Evolutionary conservation across 164 flowering plant genomes (phyloP).

Genomic region (Liriodendron chinense): DNA sequence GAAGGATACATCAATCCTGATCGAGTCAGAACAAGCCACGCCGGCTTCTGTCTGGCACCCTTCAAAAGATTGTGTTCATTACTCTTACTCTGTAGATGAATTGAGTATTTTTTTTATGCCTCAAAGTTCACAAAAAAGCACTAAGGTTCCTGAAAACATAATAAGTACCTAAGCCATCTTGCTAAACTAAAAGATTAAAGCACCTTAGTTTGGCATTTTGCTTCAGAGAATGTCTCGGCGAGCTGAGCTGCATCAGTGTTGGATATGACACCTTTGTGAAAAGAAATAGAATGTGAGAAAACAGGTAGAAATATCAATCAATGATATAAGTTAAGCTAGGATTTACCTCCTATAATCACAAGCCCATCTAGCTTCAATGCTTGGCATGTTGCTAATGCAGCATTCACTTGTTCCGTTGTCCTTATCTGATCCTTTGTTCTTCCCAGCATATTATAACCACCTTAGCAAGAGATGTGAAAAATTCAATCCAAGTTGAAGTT

Average conservation of each 20-base stretch:
- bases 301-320: not conserved
- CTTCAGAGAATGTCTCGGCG: constrained; percentile 16
- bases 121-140: not conserved
- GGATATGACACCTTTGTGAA: constrained; percentile 15
- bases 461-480: constrained; percentile 2
- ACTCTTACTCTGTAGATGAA: not conserved
- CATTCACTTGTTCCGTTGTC: constrained; percentile 18
- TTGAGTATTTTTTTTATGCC: no score
- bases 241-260: constrained; percentile 23
- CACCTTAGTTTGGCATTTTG: constrained; percentile 20
- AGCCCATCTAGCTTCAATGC: constrained; percentile 16
- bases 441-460: constrained; percentile 30
- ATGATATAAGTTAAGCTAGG: not conserved
- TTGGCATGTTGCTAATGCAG: constrained; percentile 9
- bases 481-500: not conserved
- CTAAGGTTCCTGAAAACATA: not conserved
- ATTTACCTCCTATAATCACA: constrained; percentile 17
- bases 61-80: no score
- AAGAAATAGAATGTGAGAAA: not conserved
- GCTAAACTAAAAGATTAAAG: not conserved
- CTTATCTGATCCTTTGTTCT: constrained; percentile 26
- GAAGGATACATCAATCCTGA: not conserved
- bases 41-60: no score
- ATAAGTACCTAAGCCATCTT: not conserved
- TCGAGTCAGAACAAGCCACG: not conserved